These are phyloP conservation scores for Onygena corvina DNA, from an alignment of 2,329 filamentous ascomycete species.

Conservation along the genomic window DNA sequence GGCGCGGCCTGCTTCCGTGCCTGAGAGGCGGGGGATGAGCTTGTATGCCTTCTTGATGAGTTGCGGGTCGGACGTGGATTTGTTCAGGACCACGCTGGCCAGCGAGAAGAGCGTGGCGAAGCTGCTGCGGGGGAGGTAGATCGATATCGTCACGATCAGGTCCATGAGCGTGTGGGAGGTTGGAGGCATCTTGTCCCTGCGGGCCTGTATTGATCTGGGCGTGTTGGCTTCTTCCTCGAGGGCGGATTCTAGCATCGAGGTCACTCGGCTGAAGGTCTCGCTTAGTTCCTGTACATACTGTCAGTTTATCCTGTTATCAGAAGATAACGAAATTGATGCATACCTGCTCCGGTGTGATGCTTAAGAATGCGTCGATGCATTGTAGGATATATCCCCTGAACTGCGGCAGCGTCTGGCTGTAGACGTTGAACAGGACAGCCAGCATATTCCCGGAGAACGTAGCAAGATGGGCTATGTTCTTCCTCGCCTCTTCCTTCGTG, in stretches of 20 bases:
- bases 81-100: slow-evolving; percentile 68
- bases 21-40: slow-evolving; percentile 78
- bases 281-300: slow-evolving; percentile 55
- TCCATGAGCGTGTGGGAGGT: slow-evolving; percentile 94
- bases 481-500: slow-evolving; percentile 59
- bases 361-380: slow-evolving; percentile 89
- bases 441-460: slow-evolving; percentile 76
- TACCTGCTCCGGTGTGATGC: slow-evolving; percentile 60
- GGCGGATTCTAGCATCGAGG: slow-evolving; percentile 65
- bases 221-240: slow-evolving; percentile 52
- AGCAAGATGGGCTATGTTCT: slow-evolving; percentile 72
- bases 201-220: slow-evolving; percentile 48
- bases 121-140: slow-evolving; percentile 78
- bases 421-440: slow-evolving; percentile 97
- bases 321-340: slow-evolving; percentile 20
- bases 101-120: slow-evolving; percentile 79
- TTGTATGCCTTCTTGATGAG: slow-evolving; percentile 99
- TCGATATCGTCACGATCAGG: slow-evolving; percentile 86
- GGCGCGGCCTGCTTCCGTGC: slow-evolving; percentile 62
- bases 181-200: slow-evolving; percentile 69
- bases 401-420: slow-evolving; percentile 88
- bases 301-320: slow-evolving; percentile 13
- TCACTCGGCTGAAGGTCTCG: slow-evolving; percentile 79
- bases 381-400: slow-evolving; percentile 82
- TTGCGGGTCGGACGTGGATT: slow-evolving; percentile 58